Percentiles rank a stretch among this genome's conserved stretches.
Conservation (phyloP, 2,329 filamentous ascomycete genomes). For the Orbilia oligospora region DNA sequence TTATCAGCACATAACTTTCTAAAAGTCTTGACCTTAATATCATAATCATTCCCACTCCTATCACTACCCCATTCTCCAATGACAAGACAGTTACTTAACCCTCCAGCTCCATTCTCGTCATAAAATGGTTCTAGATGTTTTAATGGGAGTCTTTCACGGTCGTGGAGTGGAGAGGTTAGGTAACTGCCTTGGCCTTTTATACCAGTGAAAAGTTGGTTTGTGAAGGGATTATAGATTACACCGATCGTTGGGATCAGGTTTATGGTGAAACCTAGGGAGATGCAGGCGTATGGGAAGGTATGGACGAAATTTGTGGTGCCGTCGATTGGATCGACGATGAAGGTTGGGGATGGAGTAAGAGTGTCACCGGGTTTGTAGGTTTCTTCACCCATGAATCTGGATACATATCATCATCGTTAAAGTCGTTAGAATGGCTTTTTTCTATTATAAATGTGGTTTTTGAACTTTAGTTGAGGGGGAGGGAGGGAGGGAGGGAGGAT, state of each 20-base stretch:
- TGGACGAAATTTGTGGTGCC: conserved; percentile 78
- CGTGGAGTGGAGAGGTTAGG: conserved; percentile 63
- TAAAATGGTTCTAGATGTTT: conserved; percentile 69
- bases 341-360: conserved; percentile 72
- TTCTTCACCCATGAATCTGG: conserved; percentile 73
- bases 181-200: conserved; percentile 73
- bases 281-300: conserved; percentile 73
- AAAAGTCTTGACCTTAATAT: conserved; percentile 73
- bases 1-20: conserved; percentile 69
- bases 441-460: too few species aligned
- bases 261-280: conserved; percentile 74
- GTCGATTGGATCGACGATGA: conserved; percentile 77
- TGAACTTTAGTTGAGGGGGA: too few species aligned
- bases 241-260: conserved; percentile 71
- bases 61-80: conserved; percentile 76
- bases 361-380: conserved; percentile 73
- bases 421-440: too few species aligned
- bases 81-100: conserved; percentile 71
- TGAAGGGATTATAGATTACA: conserved; percentile 76
- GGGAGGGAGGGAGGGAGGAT: conserved; percentile 21
- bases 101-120: conserved; percentile 55
- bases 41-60: conserved; percentile 72
- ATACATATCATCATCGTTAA: too few species aligned
- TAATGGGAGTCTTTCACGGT: conserved; percentile 30
- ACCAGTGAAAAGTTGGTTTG: conserved; percentile 71